Evolutionary conservation across 345 rosid genomes (phyloP).

Genomic region (Erodium maritimum): DNA sequence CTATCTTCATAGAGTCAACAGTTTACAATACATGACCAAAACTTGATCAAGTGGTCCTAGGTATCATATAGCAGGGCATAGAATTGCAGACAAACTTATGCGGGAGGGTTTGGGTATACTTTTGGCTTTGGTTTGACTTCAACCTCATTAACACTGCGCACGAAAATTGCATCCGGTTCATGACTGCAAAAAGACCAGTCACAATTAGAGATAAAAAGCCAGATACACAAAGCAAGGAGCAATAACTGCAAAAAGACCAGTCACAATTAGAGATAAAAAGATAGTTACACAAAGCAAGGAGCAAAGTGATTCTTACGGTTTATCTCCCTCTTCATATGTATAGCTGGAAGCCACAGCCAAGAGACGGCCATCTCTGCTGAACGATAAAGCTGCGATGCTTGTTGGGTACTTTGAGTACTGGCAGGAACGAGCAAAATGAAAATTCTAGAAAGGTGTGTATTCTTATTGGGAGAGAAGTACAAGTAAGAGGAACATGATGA

Average conservation of each 20-base stretch:
- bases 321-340: slow-evolving; percentile 93
- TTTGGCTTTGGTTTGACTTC: slow-evolving; percentile 97
- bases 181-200: slow-evolving; percentile 44
- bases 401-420: slow-evolving; percentile 92
- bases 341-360: slow-evolving; percentile 97
- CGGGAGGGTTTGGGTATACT: slow-evolving; percentile 64
- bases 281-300: background rate
- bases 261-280: too few species aligned
- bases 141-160: slow-evolving; percentile 79
- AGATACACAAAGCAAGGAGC: too few species aligned
- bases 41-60: background rate
- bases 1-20: too few species aligned
- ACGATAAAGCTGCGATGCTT: slow-evolving; percentile 83
- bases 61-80: background rate
- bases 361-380: slow-evolving; percentile 90
- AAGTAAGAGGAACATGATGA: background rate
- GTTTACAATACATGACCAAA: too few species aligned
- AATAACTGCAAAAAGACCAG: too few species aligned
- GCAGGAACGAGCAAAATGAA: slow-evolving; percentile 11
- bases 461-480: background rate
- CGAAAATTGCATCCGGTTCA: slow-evolving; percentile 78
- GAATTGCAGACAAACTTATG: slow-evolving; percentile 14
- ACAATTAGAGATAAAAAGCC: background rate
- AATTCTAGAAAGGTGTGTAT: background rate
- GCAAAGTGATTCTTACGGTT: slow-evolving; percentile 40